A percentile compares a stretch with the other conserved stretches of the same genome.
These are phyloP conservation scores for Pichia sp. DNA, from an alignment of 1,139 yeast genomes.

Conservation along the genomic window DNA sequence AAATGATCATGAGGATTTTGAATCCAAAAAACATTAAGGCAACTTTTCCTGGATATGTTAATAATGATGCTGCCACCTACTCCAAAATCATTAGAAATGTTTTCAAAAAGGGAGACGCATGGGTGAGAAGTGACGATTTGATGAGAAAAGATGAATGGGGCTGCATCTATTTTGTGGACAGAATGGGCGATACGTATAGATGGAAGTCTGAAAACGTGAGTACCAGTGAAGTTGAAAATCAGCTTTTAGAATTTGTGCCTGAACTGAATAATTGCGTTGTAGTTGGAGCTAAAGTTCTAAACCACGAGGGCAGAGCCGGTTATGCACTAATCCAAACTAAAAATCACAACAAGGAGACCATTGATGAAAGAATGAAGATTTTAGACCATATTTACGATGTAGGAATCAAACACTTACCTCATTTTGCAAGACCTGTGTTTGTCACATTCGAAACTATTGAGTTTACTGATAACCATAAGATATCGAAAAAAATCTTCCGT, in stretches of 20 bases:
- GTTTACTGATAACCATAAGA: conserved; percentile 78
- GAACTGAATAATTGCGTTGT: conserved; percentile 64
- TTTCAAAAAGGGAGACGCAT: conserved; percentile 82
- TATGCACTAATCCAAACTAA: conserved; percentile 66
- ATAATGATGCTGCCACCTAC: conserved; percentile 70
- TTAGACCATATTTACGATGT: conserved; percentile 33
- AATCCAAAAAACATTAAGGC: conserved; percentile 54
- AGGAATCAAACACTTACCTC: conserved; percentile 52
- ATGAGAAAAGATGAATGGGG: conserved; percentile 63
- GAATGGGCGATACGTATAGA: conserved; percentile 92
- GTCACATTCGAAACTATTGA: conserved; percentile 61
- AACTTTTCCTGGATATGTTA: conserved; percentile 88
- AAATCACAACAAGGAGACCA: conserved; percentile 28
- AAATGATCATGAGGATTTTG: conserved; percentile 67
- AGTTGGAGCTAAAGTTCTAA: conserved; percentile 81
- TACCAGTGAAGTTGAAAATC: conserved; percentile 87
- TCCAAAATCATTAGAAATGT: conserved; percentile 69
- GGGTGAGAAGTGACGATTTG: conserved; percentile 85
- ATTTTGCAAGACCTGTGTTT: conserved; percentile 82
- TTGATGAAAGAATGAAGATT: conserved; percentile 24
- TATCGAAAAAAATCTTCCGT: conserved; percentile 69
- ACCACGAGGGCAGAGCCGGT: conserved; percentile 94
- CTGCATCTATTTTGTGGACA: conserved; percentile 75
- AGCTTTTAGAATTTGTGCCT: conserved; percentile 36
- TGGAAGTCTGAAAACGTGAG: conserved; percentile 97